Conservation (phyloP, 2,329 filamentous ascomycete genomes). For the Botrytis deweyae region DNA sequence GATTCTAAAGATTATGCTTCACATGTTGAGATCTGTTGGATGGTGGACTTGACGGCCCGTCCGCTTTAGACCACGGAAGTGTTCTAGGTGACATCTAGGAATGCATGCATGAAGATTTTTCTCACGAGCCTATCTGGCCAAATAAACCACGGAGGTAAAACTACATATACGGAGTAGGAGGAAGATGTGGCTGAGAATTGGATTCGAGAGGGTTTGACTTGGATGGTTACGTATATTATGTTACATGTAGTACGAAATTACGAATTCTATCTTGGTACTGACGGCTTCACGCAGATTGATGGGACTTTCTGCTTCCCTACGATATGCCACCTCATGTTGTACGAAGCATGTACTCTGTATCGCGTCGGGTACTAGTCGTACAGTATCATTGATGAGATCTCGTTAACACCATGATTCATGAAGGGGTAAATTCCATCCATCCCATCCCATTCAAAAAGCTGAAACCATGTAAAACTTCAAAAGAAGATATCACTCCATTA, state of each 20-base stretch:
- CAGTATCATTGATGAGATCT: background rate
- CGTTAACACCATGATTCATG: slow-evolving; percentile 6
- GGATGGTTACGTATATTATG: background rate
- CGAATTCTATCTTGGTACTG: background rate
- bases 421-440: slow-evolving; percentile 1
- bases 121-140: background rate
- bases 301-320: background rate
- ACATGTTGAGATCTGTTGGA: background rate
- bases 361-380: background rate
- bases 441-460: background rate
- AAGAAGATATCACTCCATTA: background rate
- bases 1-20: background rate
- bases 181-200: background rate
- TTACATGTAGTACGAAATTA: background rate
- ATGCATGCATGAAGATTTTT: background rate
- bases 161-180: background rate
- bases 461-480: background rate
- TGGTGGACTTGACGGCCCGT: background rate
- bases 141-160: background rate
- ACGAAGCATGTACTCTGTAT: background rate
- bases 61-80: background rate
- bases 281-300: too few species aligned
- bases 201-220: background rate
- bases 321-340: background rate
- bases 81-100: background rate